A percentile compares a stretch with the other conserved stretches of the same genome.
Evolutionary conservation across 352 stramenopile genomes (phyloP).

Genomic region (Globisporangium cylindrosporum): DNA sequence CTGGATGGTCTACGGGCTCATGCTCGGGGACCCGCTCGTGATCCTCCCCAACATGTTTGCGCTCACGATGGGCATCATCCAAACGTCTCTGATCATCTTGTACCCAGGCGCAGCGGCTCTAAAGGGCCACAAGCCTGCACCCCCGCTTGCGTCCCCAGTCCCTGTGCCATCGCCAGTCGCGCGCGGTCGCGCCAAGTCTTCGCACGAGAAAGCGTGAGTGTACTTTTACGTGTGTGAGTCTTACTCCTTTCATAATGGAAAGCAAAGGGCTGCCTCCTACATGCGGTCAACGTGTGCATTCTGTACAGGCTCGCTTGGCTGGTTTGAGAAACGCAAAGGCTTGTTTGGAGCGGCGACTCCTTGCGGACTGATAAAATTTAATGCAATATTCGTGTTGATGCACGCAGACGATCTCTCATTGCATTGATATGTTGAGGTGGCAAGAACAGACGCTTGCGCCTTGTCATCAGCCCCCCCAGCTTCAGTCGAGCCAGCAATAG

Average conservation of each 20-base stretch:
- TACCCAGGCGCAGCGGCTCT: slow-evolving; percentile 30
- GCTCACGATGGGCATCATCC: slow-evolving; percentile 67
- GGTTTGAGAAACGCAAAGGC: background rate
- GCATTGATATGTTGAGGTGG: background rate
- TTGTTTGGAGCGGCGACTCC: background rate
- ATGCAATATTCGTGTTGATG: background rate
- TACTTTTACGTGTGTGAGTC: background rate
- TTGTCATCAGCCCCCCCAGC: background rate
- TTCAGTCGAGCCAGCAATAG: background rate
- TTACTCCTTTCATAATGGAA: background rate
- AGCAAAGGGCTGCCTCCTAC: background rate
- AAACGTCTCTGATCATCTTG: slow-evolving; percentile 59
- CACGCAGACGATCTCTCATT: background rate
- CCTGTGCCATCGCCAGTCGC: background rate
- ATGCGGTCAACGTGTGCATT: background rate
- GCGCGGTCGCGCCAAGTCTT: slow-evolving; percentile 9
- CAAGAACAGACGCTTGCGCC: background rate
- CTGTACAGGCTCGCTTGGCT: background rate
- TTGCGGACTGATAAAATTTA: background rate
- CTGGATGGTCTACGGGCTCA: slow-evolving; percentile 68
- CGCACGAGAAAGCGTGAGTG: slow-evolving; percentile 24
- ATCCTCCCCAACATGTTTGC: slow-evolving; percentile 71
- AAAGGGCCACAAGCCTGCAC: slow-evolving; percentile 3
- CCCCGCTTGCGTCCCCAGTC: background rate
- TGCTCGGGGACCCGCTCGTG: slow-evolving; percentile 59